A percentile compares a stretch with the other conserved stretches of the same genome.
Conservation (phyloP, 306 rosid species). For the Quercus dentata region DNA sequence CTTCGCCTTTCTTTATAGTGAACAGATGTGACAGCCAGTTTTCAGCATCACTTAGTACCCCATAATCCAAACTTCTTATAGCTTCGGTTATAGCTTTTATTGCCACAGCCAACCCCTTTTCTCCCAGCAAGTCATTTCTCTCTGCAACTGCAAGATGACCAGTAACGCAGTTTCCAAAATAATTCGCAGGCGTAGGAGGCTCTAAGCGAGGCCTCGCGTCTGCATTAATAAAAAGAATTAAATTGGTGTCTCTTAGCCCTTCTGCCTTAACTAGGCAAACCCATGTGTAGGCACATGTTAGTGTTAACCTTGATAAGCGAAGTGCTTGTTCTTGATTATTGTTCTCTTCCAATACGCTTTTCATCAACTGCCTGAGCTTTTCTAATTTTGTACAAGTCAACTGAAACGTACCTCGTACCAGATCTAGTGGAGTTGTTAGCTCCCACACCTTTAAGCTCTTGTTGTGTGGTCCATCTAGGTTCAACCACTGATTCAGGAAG, state of each 20-base stretch:
- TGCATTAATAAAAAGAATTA: neutral
- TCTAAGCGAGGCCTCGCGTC: conserved; percentile 1
- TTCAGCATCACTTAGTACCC: neutral
- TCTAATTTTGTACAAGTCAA: neutral
- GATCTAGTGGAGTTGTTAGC: neutral
- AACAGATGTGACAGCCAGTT: too few species aligned
- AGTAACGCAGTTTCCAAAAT: conserved; percentile 23
- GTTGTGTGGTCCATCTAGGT: conserved; percentile 3
- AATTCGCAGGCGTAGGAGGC: conserved; percentile 1
- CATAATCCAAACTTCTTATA: conserved; percentile 7
- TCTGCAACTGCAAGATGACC: neutral
- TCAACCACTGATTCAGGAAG: neutral
- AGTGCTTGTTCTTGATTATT: too few species aligned
- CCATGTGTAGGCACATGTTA: conserved; percentile 24
- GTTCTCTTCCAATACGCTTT: neutral
- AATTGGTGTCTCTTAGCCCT: neutral
- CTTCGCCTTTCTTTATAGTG: too few species aligned
- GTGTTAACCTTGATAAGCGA: conserved; percentile 12
- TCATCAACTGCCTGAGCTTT: neutral
- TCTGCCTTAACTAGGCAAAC: conserved; percentile 26
- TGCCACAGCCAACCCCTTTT: conserved; percentile 25
- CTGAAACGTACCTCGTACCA: conserved; percentile 13
- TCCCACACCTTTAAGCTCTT: neutral
- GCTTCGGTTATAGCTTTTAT: conserved; percentile 13
- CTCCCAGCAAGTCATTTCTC: conserved; percentile 3